Base-by-base conservation (phyloP, 345 rosid genomes). In the Camelina hispida region DNA sequence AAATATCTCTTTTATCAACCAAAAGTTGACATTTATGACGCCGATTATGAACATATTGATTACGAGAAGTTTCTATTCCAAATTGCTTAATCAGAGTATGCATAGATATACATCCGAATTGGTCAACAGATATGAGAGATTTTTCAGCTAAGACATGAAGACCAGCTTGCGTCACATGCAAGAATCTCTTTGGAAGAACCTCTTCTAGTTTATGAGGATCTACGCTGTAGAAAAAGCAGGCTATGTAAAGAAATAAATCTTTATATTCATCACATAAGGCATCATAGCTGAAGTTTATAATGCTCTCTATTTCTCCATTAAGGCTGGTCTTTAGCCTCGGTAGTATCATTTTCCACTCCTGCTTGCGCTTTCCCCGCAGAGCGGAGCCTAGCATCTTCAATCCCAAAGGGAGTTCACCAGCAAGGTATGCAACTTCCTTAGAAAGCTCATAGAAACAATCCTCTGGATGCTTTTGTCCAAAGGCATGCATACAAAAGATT, bases 171-270 rank as follows among this genome's bases (percentile, higher is more conserved):
- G 22, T 20, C 22, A 20, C 22, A 20, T 20, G 22, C 22, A 20
- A 20, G 22, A 20, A 20, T 20, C 1, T 20, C 22, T 20, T 1
- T 20, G 22, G 22, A 20, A 20, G 22, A 20, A 20, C 22, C 22
- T 20, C 22, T 20, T 20, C 22, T 0, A 20, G 22, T 20, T 20
- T 20, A 20, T 20, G 32, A 7, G 11, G 0, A 12, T 1, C 0
- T 4, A 2, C 1, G 0, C 28, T 13, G 5, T 14, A 42, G 4
- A 52, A 63, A 43, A 80, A 62, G 20, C 80, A 74, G 1, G 82
- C 77, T 35, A 83, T 23, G 25, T 81, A 78, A 14, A 78, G 71
- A 76, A 83, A 83, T 1, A 79, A 16, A 3, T 8, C 4, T 63
- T 79, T 46, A 5, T 65, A 52, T 18, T 69, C 16, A 8, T 53